These are phyloP conservation scores for Prunus salicina DNA, from an alignment of 306 rosid genomes.

Conservation along the genomic window DNA sequence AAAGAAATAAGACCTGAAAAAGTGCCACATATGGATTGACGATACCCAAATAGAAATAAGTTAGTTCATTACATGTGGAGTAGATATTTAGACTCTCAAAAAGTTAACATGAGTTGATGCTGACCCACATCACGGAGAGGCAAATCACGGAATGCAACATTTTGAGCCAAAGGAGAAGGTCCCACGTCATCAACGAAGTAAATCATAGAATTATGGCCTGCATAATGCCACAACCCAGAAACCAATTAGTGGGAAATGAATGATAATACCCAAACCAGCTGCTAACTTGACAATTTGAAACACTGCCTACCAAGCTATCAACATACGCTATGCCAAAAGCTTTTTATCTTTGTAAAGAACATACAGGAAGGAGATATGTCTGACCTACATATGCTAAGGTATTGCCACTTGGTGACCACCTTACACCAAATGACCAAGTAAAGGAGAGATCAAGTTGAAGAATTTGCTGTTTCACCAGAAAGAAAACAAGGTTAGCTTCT, in stretches of 20 bases:
- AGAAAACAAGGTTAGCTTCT: conserved; percentile 1
- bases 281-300: conserved; percentile 18
- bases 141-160: conserved; percentile 80
- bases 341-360: not conserved
- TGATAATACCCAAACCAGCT: conserved; percentile 2
- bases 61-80: conserved; percentile 33
- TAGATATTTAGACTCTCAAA: conserved; percentile 15
- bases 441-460: conserved; percentile 89
- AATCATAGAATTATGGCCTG: conserved; percentile 95
- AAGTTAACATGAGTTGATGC: conserved; percentile 69
- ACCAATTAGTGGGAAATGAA: conserved; percentile 14
- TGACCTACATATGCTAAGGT: conserved; percentile 92
- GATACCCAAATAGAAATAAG: conserved; percentile 30
- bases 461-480: conserved; percentile 67
- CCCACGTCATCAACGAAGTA: conserved; percentile 92
- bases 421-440: conserved; percentile 94
- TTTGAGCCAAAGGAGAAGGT: conserved; percentile 94
- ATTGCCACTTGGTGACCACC: conserved; percentile 97
- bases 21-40: conserved; percentile 30
- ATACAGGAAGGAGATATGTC: conserved; percentile 36
- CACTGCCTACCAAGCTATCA: conserved; percentile 3
- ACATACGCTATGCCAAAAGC: conserved; percentile 10
- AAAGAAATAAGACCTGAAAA: conserved; percentile 85
- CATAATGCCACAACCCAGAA: conserved; percentile 28
- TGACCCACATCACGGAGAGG: conserved; percentile 99